Conservation (phyloP, 1,139 yeast genomes). For the Pichia sp. region DNA sequence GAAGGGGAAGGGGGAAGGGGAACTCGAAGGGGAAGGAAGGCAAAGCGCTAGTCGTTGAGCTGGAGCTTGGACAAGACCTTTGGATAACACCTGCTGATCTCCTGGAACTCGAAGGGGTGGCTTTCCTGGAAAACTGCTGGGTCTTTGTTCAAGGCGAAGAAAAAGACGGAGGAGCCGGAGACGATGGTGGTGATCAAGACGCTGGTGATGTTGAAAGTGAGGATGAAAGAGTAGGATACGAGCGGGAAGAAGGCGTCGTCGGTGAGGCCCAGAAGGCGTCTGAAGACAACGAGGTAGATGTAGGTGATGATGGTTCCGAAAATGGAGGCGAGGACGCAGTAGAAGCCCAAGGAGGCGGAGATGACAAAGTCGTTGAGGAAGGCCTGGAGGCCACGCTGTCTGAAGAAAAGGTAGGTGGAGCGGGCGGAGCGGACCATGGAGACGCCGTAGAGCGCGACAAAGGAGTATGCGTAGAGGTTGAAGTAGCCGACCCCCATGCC, state of each 20-base stretch:
- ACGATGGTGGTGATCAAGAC: constrained; percentile 69
- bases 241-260: constrained; percentile 68
- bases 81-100: constrained; percentile 61
- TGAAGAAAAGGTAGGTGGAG: constrained; percentile 71
- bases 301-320: constrained; percentile 65
- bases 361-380: constrained; percentile 68
- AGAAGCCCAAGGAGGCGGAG: constrained; percentile 69
- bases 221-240: constrained; percentile 62
- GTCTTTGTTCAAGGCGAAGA: constrained; percentile 81
- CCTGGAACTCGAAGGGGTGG: constrained; percentile 51
- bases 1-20: too few relatives aligned
- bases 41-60: neutral
- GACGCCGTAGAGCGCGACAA: constrained; percentile 82
- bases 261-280: constrained; percentile 44
- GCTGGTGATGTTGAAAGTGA: constrained; percentile 66
- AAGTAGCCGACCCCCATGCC: constrained; percentile 50
- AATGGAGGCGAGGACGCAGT: constrained; percentile 66
- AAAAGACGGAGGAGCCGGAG: constrained; percentile 81
- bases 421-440: constrained; percentile 68
- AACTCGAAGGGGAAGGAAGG: too few relatives aligned
- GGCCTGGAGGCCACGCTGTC: constrained; percentile 67
- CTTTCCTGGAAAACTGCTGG: constrained; percentile 79
- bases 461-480: constrained; percentile 86
- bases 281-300: constrained; percentile 46
- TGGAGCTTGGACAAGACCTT: constrained; percentile 41